Base-by-base conservation (phyloP, 1,284 basidiomycete genomes). In the Cutaneotrichosporon sp. region DNA sequence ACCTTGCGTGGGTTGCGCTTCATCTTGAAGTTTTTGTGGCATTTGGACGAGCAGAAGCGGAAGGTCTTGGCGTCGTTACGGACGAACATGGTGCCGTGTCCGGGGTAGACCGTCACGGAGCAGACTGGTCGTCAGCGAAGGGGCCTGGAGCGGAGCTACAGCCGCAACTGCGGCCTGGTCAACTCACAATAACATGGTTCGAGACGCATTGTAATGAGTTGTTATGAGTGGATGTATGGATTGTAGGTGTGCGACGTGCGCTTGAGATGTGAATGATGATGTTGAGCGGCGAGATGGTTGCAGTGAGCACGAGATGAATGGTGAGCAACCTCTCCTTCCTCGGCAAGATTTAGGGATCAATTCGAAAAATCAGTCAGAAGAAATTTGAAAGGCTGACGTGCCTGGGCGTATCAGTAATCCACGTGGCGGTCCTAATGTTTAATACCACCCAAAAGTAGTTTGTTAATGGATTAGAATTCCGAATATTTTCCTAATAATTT, bases 1-100 rank as follows among this genome's bases (percentile, higher is more conserved):
- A 99, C 93, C 78, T 99, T 99, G 61, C 96, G 85, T 44, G 96
- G 96, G 78, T 99, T 99, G 46, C 96, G 87, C 80, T 98, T 99
- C 94, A 99, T 97, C 78, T 97, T 97, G 83, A 97, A 97, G 77
- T 96, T 97, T 77, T 97, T 97, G 75, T 94, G 89, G 72, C 91
- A 97, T 87, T 97, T 97, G 70, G 90, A 92, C 14, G 90, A 88
- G 75, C 93, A 97, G 76, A 97, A 97, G 47, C 92, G 81, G 77
- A 97, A 97, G 59, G 90, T 85, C 79, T 97, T 97, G 52, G 90
- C 84, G 77, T 97, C 93, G 75, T 97, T 97, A 59, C 93, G 81
- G 54, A 97, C 93, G 70, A 97, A 97, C 51, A 90, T 90, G 64
- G 84, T 83, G 85, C 90, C 90, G 70, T 94, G 90, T 12, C 93